Evolutionary conservation across 768 basidiomycete genomes (phyloP), one percentile per base, ranked within the genome.

Genomic region (Sistotremastrum niveocremeum): DNA sequence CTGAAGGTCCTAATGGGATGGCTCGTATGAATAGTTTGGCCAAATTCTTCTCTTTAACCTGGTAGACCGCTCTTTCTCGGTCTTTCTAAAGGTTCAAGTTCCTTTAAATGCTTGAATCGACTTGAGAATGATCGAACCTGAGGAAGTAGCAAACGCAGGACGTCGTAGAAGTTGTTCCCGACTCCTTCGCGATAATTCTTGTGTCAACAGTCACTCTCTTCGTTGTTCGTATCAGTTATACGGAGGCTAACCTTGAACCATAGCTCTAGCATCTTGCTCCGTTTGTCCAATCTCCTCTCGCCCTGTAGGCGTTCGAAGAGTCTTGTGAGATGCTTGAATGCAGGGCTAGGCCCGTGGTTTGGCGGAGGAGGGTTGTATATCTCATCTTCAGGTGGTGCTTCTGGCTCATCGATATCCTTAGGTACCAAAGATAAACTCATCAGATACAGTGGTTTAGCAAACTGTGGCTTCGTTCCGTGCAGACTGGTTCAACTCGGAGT

Each of bases 11-110:
- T 3, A 99, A 69, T 1, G 86, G 87, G 34, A 98, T 84, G 2
- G 93, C 72, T 50, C 84, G 81, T 65, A 94, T 88, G 59, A 93
- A 95, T 7, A 77, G 79, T 62, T 91, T 97, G 4, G 91, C 93
- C 3, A 99, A 66, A 57, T 84, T 86, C 65, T 84, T 85, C 67
- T 99, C 95, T 60, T 99, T 99, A 52, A 95, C 62, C 9, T 90
- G 87, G 61, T 98, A 99, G 0, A 91, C 81, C 0, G 87, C 76
- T 45, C 95, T 79, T 51, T 97, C 89, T 34, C 83, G 74, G 60
- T 98, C 95, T 76, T 95, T 87, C 90, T 98, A 60, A 20, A 48
- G 9, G 42, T 37, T 4, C 31, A 10, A 29, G 34, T 11, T 41
- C 46, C 7, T 10, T 4, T 34, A 20, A 10, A 49, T 34, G 29